Evolutionary conservation across 768 basidiomycete species (phyloP), one percentile per base, ranked within the genome.

Genomic region (Serpula lacrymans): DNA sequence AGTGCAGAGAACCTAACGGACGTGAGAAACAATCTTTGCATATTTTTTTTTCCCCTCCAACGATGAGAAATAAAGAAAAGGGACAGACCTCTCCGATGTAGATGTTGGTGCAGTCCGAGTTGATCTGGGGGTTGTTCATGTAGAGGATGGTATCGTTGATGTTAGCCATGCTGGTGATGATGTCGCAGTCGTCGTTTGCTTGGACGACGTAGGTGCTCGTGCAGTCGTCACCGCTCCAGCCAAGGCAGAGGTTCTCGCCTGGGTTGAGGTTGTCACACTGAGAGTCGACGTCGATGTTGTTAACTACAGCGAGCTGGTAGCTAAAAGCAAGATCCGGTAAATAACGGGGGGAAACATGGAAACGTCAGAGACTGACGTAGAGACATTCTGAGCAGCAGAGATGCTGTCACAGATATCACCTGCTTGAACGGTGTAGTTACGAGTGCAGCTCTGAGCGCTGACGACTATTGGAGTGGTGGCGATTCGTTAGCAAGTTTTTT

Each of bases 71-170:
- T 14, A 33, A 22, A 18, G 10, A 25, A 7, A 31, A 30, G 2
- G 13, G 6, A 67, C 72, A 41, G 36, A 88, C 87, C 77, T 88
- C 82, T 54, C 81, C 85, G 42, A 83, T 54, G 62, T 88, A 87
- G 58, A 90, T 67, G 68, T 88, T 88, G 49, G 50, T 62, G 60
- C 79, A 84, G 0, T 57, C 64, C 1, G 33, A 2, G 51, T 77
- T 47, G 50, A 89, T 70, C 60, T 88, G 80, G 14, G 85, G 88
- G 75, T 91, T 91, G 76, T 89, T 88, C 43, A 48, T 12, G 55
- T 58, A 67, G 22, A 91, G 67, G 4, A 78, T 68, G 26, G 77
- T 76, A 18, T 50, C 41, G 68, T 80, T 75, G 59, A 84, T 52
- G 25, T 66, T 60, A 50, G 62, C 50, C 1, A 37, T 48, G 20